Evolutionary conservation across 768 basidiomycete genomes (phyloP).

Genomic region (Boletus sp.): DNA sequence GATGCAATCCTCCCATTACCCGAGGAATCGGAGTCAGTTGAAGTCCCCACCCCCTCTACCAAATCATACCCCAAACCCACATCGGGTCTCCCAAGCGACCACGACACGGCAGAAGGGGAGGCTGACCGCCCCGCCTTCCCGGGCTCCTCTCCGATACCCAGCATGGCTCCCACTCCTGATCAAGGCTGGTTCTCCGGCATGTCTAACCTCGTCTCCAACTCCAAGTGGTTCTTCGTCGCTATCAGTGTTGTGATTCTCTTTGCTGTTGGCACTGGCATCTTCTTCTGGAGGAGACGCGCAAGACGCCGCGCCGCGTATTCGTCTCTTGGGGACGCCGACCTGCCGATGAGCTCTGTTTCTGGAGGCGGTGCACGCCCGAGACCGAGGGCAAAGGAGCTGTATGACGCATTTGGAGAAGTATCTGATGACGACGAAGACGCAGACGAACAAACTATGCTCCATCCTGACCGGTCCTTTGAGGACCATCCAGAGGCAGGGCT

Average conservation of each 20-base stretch:
- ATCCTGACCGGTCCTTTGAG: conserved; percentile 34
- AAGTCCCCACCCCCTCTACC: conserved; percentile 43
- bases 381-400: conserved; percentile 81
- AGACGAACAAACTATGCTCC: conserved; percentile 69
- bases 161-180: conserved; percentile 61
- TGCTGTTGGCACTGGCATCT: conserved; percentile 62
- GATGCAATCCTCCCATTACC: conserved; percentile 52
- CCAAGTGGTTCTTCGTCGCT: conserved; percentile 90
- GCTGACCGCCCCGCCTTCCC: conserved; percentile 73
- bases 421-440: conserved; percentile 81
- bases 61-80: conserved; percentile 84
- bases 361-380: conserved; percentile 35
- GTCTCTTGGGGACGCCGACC: conserved; percentile 60
- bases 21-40: conserved; percentile 39
- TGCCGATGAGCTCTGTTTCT: conserved; percentile 75
- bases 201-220: conserved; percentile 65
- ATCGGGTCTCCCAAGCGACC: conserved; percentile 81
- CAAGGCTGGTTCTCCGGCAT: conserved; percentile 86
- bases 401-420: conserved; percentile 93
- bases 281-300: conserved; percentile 74
- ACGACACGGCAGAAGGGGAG: conserved; percentile 77
- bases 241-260: conserved; percentile 78
- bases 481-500: conserved; percentile 39
- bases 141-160: conserved; percentile 33
- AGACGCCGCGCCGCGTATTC: conserved; percentile 50